Conservation (phyloP, 2,329 filamentous ascomycete species). For the Aaosphaeria pasadenensis region DNA sequence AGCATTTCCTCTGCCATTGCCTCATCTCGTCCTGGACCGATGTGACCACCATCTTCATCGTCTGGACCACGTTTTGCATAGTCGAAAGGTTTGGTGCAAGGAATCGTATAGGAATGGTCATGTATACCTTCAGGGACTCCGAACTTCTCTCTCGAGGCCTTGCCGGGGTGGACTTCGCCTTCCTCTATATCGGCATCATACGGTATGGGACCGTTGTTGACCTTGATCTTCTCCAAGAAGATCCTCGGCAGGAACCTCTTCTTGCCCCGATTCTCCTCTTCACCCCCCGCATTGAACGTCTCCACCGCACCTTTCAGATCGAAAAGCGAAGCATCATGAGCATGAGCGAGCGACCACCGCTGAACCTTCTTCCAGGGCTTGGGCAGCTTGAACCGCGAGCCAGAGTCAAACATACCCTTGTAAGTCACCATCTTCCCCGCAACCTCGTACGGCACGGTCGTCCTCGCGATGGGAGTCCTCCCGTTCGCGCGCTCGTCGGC, state of each 20-base stretch:
- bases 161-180: too few relatives aligned
- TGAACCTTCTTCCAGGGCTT: not conserved
- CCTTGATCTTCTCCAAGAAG: slow-evolving; percentile 13
- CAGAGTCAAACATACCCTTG: slow-evolving; percentile 19
- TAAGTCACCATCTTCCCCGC: not conserved
- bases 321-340: not conserved
- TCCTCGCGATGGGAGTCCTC: slow-evolving; percentile 5
- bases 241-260: slow-evolving; percentile 17
- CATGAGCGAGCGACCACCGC: not conserved
- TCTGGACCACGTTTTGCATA: too few relatives aligned
- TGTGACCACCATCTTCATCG: too few relatives aligned
- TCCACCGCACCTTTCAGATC: slow-evolving; percentile 6
- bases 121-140: too few relatives aligned
- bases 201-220: too few relatives aligned
- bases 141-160: too few relatives aligned
- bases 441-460: slow-evolving; percentile 14
- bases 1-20: too few relatives aligned
- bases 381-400: slow-evolving; percentile 29
- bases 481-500: slow-evolving; percentile 4
- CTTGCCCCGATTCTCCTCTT: not conserved
- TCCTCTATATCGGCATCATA: too few relatives aligned
- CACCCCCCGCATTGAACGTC: slow-evolving; percentile 8
- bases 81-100: too few relatives aligned
- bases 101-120: too few relatives aligned
- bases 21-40: too few relatives aligned